Evolutionary conservation across 345 rosid species (phyloP), one percentile per base, ranked within the genome.

Genomic region (Anacardium occidentale): DNA sequence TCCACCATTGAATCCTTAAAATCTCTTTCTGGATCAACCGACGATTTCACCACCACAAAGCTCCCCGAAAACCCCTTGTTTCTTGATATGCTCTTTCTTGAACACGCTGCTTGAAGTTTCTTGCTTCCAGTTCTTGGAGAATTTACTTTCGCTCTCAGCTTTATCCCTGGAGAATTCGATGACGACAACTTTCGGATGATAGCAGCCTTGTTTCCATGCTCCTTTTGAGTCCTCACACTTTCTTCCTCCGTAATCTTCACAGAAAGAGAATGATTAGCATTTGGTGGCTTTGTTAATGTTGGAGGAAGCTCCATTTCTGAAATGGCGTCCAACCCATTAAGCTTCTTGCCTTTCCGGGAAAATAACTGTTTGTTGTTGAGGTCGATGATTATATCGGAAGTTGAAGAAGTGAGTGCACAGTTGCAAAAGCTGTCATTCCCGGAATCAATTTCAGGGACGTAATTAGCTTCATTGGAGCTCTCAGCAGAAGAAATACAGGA

Each of bases 1-100:
- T 91, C 98, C 76, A 81, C 84, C 97, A 93, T 93, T 10, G 98
- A 93, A 15, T 89, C 92, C 78, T 83, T 87, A 83, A 93, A 93
- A 77, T 93, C 97, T 54, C 68, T 87, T 76, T 80, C 86, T 0
- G 98, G 98, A 84, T 93, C 94, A 52, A 77, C 52, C 6, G 98
- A 91, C 3, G 88, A 77, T 75, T 89, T 81, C 37, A 86, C 93
- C 1, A 93, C 82, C 0, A 90, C 91, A 42, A 88, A 73, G 54
- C 88, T 85, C 73, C 80, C 81, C 1, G 87, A 70, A 29, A 42
- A 58, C 72, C 73, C 55, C 69, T 14, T 50, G n/a, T 81, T 76
- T 81, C 73, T 64, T 14, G 83, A 82, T 2, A 51, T 55, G 71
- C 87, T 83, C 74, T 80, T 79, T 70, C 85, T 73, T 50, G 58